Evolutionary conservation across 495 filamentous ascomycete genomes (phyloP).

Genomic region (Penicillium fimorum): DNA sequence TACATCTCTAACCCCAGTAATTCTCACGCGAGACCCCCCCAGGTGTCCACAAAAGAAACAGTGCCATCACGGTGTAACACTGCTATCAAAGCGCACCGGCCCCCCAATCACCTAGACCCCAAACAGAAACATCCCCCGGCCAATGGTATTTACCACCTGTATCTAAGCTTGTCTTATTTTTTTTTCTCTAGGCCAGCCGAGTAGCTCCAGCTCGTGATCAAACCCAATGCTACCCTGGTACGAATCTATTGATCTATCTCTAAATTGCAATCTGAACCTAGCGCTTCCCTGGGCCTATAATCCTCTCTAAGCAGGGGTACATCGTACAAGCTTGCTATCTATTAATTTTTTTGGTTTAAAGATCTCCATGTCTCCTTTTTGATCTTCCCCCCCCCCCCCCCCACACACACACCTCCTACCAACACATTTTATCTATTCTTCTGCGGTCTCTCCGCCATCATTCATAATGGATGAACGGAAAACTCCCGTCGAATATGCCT

Average conservation of each 20-base stretch:
- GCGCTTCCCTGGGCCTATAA: not conserved
- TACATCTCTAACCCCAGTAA: conserved; percentile 4
- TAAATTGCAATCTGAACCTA: not conserved
- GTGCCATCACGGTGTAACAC: conserved; percentile 23
- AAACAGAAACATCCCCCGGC: not conserved
- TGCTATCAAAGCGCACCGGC: conserved; percentile 25
- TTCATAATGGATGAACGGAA: conserved; percentile 21
- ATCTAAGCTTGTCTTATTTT: not conserved
- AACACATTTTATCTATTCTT: conserved; percentile 3
- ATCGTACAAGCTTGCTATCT: not conserved
- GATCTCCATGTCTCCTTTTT: conserved; percentile 1
- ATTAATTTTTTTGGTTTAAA: conserved; percentile 4
- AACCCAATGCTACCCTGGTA: conserved; percentile 11
- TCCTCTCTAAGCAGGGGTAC: not conserved
- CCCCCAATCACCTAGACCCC: not conserved
- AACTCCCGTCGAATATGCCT: conserved; percentile 7
- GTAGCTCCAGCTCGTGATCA: conserved; percentile 1
- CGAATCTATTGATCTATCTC: not conserved
- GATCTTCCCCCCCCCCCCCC: not conserved
- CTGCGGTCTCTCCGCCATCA: not conserved
- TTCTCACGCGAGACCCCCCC: conserved; percentile 11
- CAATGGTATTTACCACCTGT: not conserved
- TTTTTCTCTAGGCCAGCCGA: conserved; percentile 1
- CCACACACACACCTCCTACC: not conserved
- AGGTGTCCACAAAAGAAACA: not conserved